A percentile compares a stretch with the other conserved stretches of the same genome.
Evolutionary conservation across 495 filamentous ascomycete genomes (phyloP).

Genomic region (Podospora didyma): DNA sequence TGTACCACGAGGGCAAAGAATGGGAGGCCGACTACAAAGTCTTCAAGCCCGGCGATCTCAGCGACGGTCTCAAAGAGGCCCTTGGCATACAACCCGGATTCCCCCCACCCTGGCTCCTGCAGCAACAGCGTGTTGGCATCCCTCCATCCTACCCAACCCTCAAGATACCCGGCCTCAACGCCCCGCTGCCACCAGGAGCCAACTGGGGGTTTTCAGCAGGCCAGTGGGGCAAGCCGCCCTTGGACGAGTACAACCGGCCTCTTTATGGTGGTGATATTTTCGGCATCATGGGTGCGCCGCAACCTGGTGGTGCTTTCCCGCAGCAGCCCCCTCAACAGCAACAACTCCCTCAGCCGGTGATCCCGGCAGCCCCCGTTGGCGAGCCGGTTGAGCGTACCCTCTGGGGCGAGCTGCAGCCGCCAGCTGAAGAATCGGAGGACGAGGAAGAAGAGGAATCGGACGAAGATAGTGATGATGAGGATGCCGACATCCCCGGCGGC

Average conservation of each 20-base stretch:
- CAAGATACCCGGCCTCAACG: conserved; percentile 91
- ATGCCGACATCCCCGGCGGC: conserved; percentile 49
- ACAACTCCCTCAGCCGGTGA: conserved; percentile 29
- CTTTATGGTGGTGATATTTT: conserved; percentile 93
- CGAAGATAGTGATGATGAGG: conserved; percentile 71
- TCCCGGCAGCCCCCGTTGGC: conserved; percentile 50
- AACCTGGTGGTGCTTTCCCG: conserved; percentile 26
- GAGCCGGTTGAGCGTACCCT: conserved; percentile 84
- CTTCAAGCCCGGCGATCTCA: conserved; percentile 84
- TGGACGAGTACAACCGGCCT: conserved; percentile 86
- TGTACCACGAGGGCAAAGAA: conserved; percentile 98
- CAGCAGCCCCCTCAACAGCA: conserved; percentile 16
- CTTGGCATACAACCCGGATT: conserved; percentile 91
- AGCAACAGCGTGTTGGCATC: conserved; percentile 88
- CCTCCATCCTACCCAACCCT: conserved; percentile 90
- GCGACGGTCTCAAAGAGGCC: conserved; percentile 85
- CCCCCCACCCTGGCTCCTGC: conserved; percentile 95
- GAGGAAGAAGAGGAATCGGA: conserved; percentile 69
- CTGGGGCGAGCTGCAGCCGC: conserved; percentile 91
- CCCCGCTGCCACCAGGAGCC: conserved; percentile 90
- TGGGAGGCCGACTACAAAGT: conserved; percentile 92
- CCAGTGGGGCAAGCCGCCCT: conserved; percentile 91
- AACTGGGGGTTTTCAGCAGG: conserved; percentile 94
- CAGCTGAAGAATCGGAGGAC: conserved; percentile 76
- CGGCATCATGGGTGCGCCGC: conserved; percentile 63